phyloP scores from a whole-genome alignment of 208 protist species.

The Crithidia mellificae region DNA sequence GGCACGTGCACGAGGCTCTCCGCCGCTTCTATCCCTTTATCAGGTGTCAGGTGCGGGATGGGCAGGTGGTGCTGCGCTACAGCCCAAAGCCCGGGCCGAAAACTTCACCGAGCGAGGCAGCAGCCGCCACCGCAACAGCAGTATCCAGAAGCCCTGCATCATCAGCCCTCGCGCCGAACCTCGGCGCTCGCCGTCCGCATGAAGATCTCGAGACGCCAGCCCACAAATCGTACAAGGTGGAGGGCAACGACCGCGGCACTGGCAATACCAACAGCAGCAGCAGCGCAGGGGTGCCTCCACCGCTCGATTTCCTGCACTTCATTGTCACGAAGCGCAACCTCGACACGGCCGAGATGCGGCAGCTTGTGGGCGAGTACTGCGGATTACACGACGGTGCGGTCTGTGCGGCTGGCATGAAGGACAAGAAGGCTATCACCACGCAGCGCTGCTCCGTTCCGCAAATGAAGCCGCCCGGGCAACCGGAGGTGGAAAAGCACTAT shows the following conservation, averaged over 20 bases:
- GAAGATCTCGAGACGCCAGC: not conserved
- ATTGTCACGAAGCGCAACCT: constrained; percentile 83
- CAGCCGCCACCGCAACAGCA: not conserved
- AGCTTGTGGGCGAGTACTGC: constrained; percentile 56
- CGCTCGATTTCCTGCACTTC: constrained; percentile 47
- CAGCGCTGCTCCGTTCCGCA: constrained; percentile 78
- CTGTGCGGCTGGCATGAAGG: constrained; percentile 92
- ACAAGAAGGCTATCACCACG: constrained; percentile 87
- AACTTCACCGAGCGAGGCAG: not conserved
- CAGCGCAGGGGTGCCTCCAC: not conserved
- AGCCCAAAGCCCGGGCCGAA: not conserved
- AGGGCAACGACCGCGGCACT: too few relatives aligned
- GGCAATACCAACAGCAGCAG: too few relatives aligned
- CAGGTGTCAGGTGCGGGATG: constrained; percentile 54
- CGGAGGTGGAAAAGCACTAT: not conserved
- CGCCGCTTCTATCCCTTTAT: constrained; percentile 68
- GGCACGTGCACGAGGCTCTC: constrained; percentile 68
- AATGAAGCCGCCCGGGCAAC: not conserved
- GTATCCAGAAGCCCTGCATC: too few relatives aligned
- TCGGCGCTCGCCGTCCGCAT: constrained; percentile 7
- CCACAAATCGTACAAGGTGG: not conserved
- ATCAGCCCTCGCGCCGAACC: too few relatives aligned
- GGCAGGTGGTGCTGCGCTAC: constrained; percentile 36
- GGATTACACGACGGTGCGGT: constrained; percentile 45
- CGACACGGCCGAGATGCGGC: constrained; percentile 77